Percentiles rank a stretch among this genome's conserved stretches.
phyloP scores from a whole-genome alignment of 768 basidiomycete genomes.

The Tylopilus felleus region DNA sequence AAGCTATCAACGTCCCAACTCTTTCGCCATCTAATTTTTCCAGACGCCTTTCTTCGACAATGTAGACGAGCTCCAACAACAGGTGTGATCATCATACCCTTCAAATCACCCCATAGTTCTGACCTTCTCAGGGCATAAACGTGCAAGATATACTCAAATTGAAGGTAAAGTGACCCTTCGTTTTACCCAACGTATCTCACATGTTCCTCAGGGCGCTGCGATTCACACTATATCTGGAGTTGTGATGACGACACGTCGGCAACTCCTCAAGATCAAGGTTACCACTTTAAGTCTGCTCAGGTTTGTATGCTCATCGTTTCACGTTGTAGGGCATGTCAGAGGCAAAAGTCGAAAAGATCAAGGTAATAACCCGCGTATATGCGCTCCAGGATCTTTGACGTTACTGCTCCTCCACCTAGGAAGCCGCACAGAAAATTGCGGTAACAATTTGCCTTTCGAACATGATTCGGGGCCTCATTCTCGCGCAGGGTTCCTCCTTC shows the following conservation, averaged over 20 bases:
- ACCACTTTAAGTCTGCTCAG: background rate
- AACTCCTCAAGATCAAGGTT: conserved; percentile 92
- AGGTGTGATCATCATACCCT: conserved; percentile 41
- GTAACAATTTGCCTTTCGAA: conserved; percentile 34
- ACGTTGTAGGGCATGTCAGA: conserved; percentile 82
- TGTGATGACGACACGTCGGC: conserved; percentile 86
- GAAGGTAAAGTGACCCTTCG: conserved; percentile 48
- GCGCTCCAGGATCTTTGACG: background rate
- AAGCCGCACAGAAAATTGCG: conserved; percentile 85
- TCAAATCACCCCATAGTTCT: conserved; percentile 3
- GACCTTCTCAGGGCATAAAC: conserved; percentile 73
- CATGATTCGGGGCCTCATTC: background rate
- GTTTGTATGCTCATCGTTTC: background rate
- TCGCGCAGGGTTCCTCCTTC: conserved; percentile 78
- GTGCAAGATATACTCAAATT: conserved; percentile 94
- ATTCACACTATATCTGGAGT: conserved; percentile 86
- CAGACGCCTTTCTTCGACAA: conserved; percentile 68
- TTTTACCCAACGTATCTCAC: background rate
- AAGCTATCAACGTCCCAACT: background rate
- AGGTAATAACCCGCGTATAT: conserved; percentile 43
- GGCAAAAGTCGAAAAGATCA: conserved; percentile 97
- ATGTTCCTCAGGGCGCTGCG: conserved; percentile 55
- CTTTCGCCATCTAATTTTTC: background rate
- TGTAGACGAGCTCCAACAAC: conserved; percentile 83
- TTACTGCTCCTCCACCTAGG: conserved; percentile 43